Conservation (phyloP, 1,284 basidiomycete genomes). For the Rhizoctonia solani region DNA sequence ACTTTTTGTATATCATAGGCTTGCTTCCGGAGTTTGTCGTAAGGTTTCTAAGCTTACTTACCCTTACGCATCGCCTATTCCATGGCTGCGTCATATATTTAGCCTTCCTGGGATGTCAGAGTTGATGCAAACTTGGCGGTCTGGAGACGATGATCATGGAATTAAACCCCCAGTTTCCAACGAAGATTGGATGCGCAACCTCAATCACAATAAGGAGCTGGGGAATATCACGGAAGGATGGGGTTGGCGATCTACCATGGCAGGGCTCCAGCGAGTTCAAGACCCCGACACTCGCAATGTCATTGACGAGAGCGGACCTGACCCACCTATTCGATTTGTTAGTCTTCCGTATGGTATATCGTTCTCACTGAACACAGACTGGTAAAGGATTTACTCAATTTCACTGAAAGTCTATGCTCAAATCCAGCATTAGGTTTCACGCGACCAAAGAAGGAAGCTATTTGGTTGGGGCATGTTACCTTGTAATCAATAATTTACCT, state of each 20-base stretch:
- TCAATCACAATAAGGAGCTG: neutral
- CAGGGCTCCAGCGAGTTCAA: neutral
- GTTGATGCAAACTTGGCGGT: conserved; percentile 14
- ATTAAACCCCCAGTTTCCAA: neutral
- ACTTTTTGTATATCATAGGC: neutral
- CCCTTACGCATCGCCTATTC: conserved; percentile 11
- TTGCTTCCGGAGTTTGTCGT: neutral
- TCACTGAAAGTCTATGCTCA: neutral
- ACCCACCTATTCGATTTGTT: conserved; percentile 1
- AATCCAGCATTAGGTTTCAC: conserved; percentile 9
- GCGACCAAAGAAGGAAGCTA: conserved; percentile 7
- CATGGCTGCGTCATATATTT: neutral
- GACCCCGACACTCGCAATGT: neutral
- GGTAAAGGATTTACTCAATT: neutral
- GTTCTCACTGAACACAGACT: conserved; percentile 3
- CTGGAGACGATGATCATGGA: neutral
- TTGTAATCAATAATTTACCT: conserved; percentile 17
- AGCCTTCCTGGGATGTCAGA: conserved; percentile 4
- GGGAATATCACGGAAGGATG: neutral
- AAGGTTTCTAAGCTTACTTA: neutral
- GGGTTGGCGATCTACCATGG: neutral
- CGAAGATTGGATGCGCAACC: neutral
- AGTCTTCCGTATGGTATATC: conserved; percentile 10
- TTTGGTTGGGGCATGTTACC: conserved; percentile 16
- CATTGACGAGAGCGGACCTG: neutral